Evolutionary conservation across 2,329 filamentous ascomycete genomes (phyloP).

Genomic region (Hysterium pulicare): DNA sequence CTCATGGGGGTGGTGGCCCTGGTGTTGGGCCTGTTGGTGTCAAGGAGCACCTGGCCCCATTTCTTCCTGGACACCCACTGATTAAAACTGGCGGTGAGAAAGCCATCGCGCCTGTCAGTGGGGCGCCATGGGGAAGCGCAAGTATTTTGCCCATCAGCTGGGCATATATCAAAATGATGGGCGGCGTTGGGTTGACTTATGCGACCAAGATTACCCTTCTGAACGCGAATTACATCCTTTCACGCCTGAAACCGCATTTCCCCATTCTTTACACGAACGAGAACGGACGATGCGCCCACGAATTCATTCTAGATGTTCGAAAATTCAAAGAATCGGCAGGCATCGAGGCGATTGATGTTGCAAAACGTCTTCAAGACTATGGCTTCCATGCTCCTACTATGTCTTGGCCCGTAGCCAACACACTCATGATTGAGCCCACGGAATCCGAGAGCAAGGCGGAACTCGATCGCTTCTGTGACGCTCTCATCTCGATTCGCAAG

Average conservation of each 20-base stretch:
- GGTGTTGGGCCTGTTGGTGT: slow-evolving; percentile 94
- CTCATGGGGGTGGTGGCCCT: slow-evolving; percentile 89
- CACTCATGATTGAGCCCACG: slow-evolving; percentile 96
- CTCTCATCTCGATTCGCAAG: slow-evolving; percentile 77
- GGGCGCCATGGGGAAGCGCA: slow-evolving; percentile 81
- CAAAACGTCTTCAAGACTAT: slow-evolving; percentile 94
- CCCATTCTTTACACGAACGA: slow-evolving; percentile 90
- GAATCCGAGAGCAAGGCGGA: slow-evolving; percentile 91
- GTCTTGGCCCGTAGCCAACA: slow-evolving; percentile 93
- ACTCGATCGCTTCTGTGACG: slow-evolving; percentile 89
- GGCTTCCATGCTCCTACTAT: slow-evolving; percentile 97
- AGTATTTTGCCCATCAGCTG: slow-evolving; percentile 92
- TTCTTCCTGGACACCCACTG: slow-evolving; percentile 69
- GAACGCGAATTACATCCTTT: slow-evolving; percentile 95
- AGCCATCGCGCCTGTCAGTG: slow-evolving; percentile 70
- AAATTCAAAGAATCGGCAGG: slow-evolving; percentile 79
- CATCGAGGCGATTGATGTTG: slow-evolving; percentile 89
- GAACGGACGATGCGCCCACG: slow-evolving; percentile 85
- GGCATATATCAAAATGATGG: slow-evolving; percentile 96
- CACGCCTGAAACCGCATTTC: slow-evolving; percentile 81
- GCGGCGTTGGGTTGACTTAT: slow-evolving; percentile 73
- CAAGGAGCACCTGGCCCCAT: slow-evolving; percentile 72
- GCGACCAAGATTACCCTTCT: slow-evolving; percentile 91
- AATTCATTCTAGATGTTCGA: slow-evolving; percentile 91
- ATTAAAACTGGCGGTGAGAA: slow-evolving; percentile 55